Percentiles rank a stretch among this genome's conserved stretches.
Evolutionary conservation across 768 basidiomycete species (phyloP).

Genomic region (Suillus subaureus): DNA sequence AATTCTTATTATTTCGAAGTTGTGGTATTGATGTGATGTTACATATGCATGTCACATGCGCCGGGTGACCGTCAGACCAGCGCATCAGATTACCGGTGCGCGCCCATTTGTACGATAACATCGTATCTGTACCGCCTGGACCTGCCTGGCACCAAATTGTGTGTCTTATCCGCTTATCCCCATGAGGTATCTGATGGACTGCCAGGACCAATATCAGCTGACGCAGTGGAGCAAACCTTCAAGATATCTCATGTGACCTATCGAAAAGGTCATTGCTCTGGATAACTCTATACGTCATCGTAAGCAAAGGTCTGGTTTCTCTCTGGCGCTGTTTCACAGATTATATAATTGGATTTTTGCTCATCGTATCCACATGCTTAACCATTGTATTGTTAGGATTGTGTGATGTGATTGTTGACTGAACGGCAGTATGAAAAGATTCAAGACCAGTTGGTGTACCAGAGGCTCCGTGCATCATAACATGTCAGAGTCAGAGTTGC

Average conservation of each 20-base stretch:
- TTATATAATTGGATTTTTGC: neutral
- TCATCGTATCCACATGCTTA: neutral
- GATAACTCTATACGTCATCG: neutral
- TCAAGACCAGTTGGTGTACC: neutral
- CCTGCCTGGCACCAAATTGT: neutral
- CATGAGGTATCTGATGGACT: neutral
- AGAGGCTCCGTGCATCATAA: neutral
- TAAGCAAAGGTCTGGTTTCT: neutral
- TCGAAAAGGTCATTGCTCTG: neutral
- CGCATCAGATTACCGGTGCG: neutral
- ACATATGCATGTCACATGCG: neutral
- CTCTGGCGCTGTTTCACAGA: neutral
- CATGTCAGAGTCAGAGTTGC: neutral
- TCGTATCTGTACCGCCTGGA: neutral
- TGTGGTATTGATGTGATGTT: neutral
- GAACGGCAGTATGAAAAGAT: neutral
- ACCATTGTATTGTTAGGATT: too few species aligned
- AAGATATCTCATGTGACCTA: neutral
- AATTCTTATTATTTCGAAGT: neutral
- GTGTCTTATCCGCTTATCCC: neutral
- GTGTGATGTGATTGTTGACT: neutral
- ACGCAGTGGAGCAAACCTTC: neutral
- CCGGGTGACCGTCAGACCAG: too few species aligned
- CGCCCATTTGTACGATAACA: neutral
- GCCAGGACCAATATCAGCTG: neutral